phyloP scores from a whole-genome alignment of 768 basidiomycete genomes.

The Podaxis mareebaensis region DNA sequence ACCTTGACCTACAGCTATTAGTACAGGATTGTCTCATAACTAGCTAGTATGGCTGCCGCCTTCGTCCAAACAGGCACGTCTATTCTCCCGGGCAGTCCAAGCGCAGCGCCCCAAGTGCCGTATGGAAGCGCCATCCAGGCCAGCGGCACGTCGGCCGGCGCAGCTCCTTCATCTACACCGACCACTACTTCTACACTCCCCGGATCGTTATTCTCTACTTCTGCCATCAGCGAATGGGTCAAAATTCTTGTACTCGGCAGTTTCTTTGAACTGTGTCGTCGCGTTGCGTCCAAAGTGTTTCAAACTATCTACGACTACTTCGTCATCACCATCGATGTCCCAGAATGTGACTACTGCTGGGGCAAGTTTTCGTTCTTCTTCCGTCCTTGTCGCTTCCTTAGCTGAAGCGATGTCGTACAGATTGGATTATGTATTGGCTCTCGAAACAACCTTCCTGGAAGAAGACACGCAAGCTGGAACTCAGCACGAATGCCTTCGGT shows the following conservation, averaged over 20 bases:
- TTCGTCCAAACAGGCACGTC: conserved; percentile 25
- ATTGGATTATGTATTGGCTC: conserved; percentile 74
- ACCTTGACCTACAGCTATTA: too few relatives aligned
- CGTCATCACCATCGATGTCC: conserved; percentile 63
- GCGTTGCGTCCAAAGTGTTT: conserved; percentile 45
- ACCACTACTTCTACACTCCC: conserved; percentile 34
- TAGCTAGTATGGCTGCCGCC: background rate
- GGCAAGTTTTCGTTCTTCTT: conserved; percentile 35
- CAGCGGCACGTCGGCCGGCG: background rate
- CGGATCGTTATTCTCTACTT: conserved; percentile 48
- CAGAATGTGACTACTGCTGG: conserved; percentile 57
- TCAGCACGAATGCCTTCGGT: conserved; percentile 45
- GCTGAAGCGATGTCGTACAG: conserved; percentile 30
- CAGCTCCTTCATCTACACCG: conserved; percentile 13
- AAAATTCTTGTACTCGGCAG: conserved; percentile 66
- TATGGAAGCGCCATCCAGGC: background rate
- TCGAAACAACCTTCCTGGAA: conserved; percentile 63
- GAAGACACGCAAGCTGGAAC: conserved; percentile 49
- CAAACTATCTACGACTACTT: conserved; percentile 46
- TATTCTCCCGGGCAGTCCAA: conserved; percentile 13
- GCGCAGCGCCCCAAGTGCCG: background rate
- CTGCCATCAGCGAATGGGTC: conserved; percentile 62
- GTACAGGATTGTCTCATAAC: background rate
- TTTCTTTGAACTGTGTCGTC: conserved; percentile 57
- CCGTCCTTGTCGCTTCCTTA: background rate